A percentile compares a stretch with the other conserved stretches of the same genome.
Evolutionary conservation across 768 basidiomycete species (phyloP).

Genomic region (Postia placenta): DNA sequence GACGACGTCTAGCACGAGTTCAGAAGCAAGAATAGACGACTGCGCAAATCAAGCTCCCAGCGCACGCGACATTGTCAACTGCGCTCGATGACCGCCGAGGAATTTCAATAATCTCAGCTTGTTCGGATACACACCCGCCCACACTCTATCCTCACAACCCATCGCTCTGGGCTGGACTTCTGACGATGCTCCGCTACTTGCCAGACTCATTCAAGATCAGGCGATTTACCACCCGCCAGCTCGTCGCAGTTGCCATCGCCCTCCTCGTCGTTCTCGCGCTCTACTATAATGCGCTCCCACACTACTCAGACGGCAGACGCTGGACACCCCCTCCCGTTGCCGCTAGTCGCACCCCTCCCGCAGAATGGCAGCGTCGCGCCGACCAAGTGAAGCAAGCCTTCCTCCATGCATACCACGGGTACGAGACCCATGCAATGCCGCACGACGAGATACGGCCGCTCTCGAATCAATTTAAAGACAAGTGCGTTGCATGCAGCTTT

Average conservation of each 20-base stretch:
- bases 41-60: too few relatives aligned
- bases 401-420: conserved; percentile 61
- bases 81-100: too few relatives aligned
- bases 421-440: conserved; percentile 54
- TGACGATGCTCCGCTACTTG: too few relatives aligned
- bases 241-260: conserved; percentile 7
- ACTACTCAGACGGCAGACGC: not conserved
- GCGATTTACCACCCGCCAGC: conserved; percentile 13
- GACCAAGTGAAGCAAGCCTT: conserved; percentile 56
- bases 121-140: too few relatives aligned
- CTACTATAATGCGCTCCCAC: conserved; percentile 12
- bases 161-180: too few relatives aligned
- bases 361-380: conserved; percentile 48
- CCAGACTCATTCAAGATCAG: conserved; percentile 1
- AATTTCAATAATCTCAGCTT: too few relatives aligned
- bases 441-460: conserved; percentile 59
- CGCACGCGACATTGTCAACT: too few relatives aligned
- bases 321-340: not conserved
- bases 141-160: too few relatives aligned
- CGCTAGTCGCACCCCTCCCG: conserved; percentile 15
- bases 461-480: conserved; percentile 37
- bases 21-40: too few relatives aligned
- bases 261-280: conserved; percentile 14
- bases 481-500: conserved; percentile 27
- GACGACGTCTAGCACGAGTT: not conserved